These are phyloP conservation scores for Cladosporium sp. DNA, from an alignment of 2,329 filamentous ascomycete species.

Conservation along the genomic window DNA sequence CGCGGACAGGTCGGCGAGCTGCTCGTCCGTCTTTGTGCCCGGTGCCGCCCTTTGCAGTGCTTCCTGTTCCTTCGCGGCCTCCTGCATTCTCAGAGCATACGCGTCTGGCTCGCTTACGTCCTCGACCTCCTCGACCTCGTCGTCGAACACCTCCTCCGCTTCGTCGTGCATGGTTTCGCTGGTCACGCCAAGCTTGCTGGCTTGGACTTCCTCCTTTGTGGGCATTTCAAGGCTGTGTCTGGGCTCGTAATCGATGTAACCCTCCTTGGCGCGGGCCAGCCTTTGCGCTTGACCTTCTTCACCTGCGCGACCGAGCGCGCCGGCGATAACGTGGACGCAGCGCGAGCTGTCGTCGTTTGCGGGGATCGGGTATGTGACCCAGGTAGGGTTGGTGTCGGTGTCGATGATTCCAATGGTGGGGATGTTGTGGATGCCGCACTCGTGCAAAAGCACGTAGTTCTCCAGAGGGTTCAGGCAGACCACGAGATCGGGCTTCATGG, in stretches of 20 bases:
- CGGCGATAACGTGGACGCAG: conserved; percentile 73
- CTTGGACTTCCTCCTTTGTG: conserved; percentile 9
- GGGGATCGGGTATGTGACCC: conserved; percentile 94
- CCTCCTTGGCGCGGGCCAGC: conserved; percentile 56
- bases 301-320: conserved; percentile 79
- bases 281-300: conserved; percentile 68
- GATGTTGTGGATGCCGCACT: conserved; percentile 81
- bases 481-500: conserved; percentile 81
- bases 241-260: conserved; percentile 56
- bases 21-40: conserved; percentile 5
- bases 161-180: conserved; percentile 4
- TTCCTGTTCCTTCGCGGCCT: conserved; percentile 10
- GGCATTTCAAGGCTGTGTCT: conserved; percentile 29
- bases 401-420: conserved; percentile 94
- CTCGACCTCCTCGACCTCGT: conserved; percentile 4
- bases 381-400: conserved; percentile 85
- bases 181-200: conserved; percentile 4
- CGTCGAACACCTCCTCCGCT: conserved; percentile 14
- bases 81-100: conserved; percentile 1
- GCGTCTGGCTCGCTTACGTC: conserved; percentile 4
- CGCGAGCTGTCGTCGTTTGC: conserved; percentile 95
- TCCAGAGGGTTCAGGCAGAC: conserved; percentile 89
- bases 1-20: conserved; percentile 1
- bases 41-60: background rate
- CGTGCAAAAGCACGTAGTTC: conserved; percentile 84